Conservation (phyloP, 2,329 filamentous ascomycete genomes). For the Arthrinium puccinioides region DNA sequence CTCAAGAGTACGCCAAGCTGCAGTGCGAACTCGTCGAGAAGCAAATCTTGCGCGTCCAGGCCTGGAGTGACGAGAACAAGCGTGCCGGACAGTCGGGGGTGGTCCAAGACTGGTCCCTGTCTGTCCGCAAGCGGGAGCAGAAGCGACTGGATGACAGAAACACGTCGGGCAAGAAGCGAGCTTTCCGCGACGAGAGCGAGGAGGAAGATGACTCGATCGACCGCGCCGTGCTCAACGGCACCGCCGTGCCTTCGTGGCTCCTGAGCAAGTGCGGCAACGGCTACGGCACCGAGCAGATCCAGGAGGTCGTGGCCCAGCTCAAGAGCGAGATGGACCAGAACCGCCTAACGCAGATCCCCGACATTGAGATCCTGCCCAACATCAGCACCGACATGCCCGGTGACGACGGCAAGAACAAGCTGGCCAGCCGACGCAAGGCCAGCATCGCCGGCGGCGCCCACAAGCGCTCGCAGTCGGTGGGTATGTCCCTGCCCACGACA, state of each 20-base stretch:
- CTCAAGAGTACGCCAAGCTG: conserved; percentile 49
- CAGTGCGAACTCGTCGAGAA: conserved; percentile 58
- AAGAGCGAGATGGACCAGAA: conserved; percentile 35
- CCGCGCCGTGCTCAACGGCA: conserved; percentile 25
- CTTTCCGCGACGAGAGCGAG: conserved; percentile 21
- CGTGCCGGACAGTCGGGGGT: conserved; percentile 29
- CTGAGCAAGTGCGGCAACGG: conserved; percentile 35
- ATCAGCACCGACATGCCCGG: conserved; percentile 33
- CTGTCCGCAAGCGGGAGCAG: conserved; percentile 58
- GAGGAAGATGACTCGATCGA: conserved; percentile 23
- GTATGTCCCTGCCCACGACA: conserved; percentile 14
- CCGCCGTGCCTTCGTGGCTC: conserved; percentile 42
- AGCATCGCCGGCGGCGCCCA: conserved; percentile 12
- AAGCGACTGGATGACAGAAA: conserved; percentile 41
- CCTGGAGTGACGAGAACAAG: conserved; percentile 51
- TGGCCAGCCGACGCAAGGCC: conserved; percentile 17
- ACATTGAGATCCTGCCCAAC: conserved; percentile 52
- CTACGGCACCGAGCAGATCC: conserved; percentile 40
- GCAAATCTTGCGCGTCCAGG: conserved; percentile 55
- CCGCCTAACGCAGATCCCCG: conserved; percentile 40
- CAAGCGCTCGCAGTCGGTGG: conserved; percentile 28
- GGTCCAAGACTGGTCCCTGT: conserved; percentile 53
- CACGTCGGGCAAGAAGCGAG: conserved; percentile 22
- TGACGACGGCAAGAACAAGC: conserved; percentile 20
- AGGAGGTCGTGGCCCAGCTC: conserved; percentile 38